Evolutionary conservation across 2,329 filamentous ascomycete species (phyloP).

Genomic region (Tolypocladium tropicale): DNA sequence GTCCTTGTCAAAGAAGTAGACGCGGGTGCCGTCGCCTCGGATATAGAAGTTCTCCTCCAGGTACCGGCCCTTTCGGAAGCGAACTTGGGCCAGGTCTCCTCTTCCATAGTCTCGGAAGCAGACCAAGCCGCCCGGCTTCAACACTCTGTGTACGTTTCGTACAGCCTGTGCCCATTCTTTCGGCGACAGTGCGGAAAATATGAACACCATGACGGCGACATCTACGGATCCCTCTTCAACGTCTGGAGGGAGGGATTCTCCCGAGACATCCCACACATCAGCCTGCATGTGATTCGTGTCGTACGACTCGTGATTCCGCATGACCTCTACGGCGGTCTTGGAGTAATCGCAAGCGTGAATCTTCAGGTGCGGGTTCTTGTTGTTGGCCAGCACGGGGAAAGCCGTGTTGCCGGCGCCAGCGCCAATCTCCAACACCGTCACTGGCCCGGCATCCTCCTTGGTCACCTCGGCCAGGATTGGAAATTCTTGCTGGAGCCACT

Average conservation of each 20-base stretch:
- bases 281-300: slow-evolving; percentile 63
- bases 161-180: slow-evolving; percentile 76
- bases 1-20: slow-evolving; percentile 92
- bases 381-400: slow-evolving; percentile 78
- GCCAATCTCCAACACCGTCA: slow-evolving; percentile 77
- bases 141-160: slow-evolving; percentile 65
- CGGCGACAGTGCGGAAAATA: slow-evolving; percentile 86
- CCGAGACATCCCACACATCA: slow-evolving; percentile 88
- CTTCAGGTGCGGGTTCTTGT: slow-evolving; percentile 71
- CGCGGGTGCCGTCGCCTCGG: slow-evolving; percentile 84
- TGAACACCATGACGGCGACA: slow-evolving; percentile 89
- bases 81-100: slow-evolving; percentile 89
- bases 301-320: slow-evolving; percentile 72
- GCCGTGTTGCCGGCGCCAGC: slow-evolving; percentile 95
- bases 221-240: slow-evolving; percentile 74
- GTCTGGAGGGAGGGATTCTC: slow-evolving; percentile 62
- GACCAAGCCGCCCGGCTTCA: slow-evolving; percentile 89
- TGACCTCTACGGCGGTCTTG: slow-evolving; percentile 88
- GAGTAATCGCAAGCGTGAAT: slow-evolving; percentile 96
- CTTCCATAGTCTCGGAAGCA: slow-evolving; percentile 95
- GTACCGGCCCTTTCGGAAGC: slow-evolving; percentile 92
- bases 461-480: slow-evolving; percentile 75
- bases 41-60: slow-evolving; percentile 97
- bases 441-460: slow-evolving; percentile 54
- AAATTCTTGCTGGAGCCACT: slow-evolving; percentile 95